Evolutionary conservation across 768 basidiomycete species (phyloP), one percentile per base, ranked within the genome.

Genomic region (Trametes maxima): DNA sequence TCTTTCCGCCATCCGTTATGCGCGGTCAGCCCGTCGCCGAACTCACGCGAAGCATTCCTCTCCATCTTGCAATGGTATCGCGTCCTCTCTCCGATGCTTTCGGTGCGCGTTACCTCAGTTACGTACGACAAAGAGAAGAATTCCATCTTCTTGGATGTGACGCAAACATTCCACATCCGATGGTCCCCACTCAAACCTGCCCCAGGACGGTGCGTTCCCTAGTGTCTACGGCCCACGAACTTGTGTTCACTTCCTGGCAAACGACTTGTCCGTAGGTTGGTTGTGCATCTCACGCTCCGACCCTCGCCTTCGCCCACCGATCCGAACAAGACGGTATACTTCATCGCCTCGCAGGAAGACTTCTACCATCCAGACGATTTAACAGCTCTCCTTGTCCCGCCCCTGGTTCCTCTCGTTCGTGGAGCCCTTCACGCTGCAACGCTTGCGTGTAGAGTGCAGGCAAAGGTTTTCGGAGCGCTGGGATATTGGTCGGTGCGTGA

Each of bases 21-120:
- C 75, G 69, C 73, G 43, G 80, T 88, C 14, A 55, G 68, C 2
- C 72, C 80, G 4, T 78, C 69, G 0, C 77, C 80, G n/a, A 77
- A 78, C 54, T 86, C 86, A 16, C 78, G 86, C 53, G 80, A 84
- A 17, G 72, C 74, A 19, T 74, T 89, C 25, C 74, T 88, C 3
- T 84, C 77, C 11, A 77, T 88, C 33, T 87, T 83, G 68, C 84
- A 86, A 66, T 88, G 85, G 85, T 86, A 86, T 69, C 83, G 87
- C 51, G 75, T 88, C 36, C 70, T 86, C 68, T 87, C 85, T 13
- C 87, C 86, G 37, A 62, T 75, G 1, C 72, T 85, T 7, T 68
- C 75, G 7, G 77, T 71, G 51, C 74, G 82, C 60, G 74, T 85
- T 2, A 68, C 74, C 8, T 77, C 69, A 55, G 75, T 84, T 57